phyloP scores from a whole-genome alignment of 2,329 filamentous ascomycete genomes.

The Myriosclerotinia scirpicola region DNA sequence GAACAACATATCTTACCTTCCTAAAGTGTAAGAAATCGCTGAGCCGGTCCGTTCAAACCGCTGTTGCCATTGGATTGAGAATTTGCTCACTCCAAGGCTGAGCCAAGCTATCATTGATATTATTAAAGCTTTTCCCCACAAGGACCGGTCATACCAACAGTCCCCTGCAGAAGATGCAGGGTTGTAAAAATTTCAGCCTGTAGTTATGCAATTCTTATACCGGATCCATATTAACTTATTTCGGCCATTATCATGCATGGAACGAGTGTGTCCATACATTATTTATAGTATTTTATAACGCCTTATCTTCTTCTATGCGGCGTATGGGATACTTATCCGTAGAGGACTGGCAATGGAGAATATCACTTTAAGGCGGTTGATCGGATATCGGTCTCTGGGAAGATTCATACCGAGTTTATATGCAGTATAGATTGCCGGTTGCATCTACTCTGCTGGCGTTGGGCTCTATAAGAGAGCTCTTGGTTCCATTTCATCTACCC shows the following conservation, averaged over 20 bases:
- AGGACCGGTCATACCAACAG: constrained; percentile 10
- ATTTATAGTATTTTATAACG: constrained; percentile 26
- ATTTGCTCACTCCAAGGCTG: constrained; percentile 7
- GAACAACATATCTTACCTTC: constrained; percentile 4
- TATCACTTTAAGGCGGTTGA: constrained; percentile 37
- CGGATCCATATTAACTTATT: constrained; percentile 26
- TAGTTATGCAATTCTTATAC: constrained; percentile 26
- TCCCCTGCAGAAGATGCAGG: constrained; percentile 22
- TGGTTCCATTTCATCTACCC: not conserved
- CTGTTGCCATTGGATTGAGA: constrained; percentile 15
- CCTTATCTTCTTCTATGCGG: constrained; percentile 27
- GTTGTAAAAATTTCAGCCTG: constrained; percentile 22
- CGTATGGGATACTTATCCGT: constrained; percentile 35
- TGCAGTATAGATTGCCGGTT: constrained; percentile 1
- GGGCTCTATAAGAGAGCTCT: constrained; percentile 19
- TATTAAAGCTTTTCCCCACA: constrained; percentile 7
- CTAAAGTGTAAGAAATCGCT: constrained; percentile 27
- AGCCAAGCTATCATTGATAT: constrained; percentile 7
- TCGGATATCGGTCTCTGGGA: constrained; percentile 25
- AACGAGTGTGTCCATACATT: constrained; percentile 26
- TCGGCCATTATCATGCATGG: constrained; percentile 34
- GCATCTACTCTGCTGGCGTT: constrained; percentile 5
- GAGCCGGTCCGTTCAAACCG: constrained; percentile 37
- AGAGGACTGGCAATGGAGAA: constrained; percentile 34
- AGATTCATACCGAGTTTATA: constrained; percentile 11